Base-by-base conservation (phyloP, 306 rosid species). In the Prunus campanulata region DNA sequence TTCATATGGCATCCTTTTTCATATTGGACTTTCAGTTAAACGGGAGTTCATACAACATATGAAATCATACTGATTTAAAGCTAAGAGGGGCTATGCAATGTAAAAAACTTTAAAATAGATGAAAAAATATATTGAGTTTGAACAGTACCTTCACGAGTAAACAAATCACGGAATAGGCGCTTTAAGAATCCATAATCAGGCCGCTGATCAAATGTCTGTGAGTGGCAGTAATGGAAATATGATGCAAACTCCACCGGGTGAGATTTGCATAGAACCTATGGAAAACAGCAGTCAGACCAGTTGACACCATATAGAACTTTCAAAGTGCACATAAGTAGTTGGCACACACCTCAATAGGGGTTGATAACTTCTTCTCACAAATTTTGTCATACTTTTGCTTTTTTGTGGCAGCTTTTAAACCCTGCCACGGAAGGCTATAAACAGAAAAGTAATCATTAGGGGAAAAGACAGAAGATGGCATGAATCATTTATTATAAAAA, bases 161-260 rank as follows among this genome's bases (percentile, higher is more conserved):
- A 92, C 81, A 88, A 82, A 66, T 95, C 97, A 59, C 93, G 93
- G 86, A 92, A 90, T 39, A 95, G 85, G 51, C 99, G 93, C 81
- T 90, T 95, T 82, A 95, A 90, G 87, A 95, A 95, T 72, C 96
- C 99, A 88, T 95, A 95, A 86, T 95, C 99, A 80, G 97, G 99
- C 66, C 97, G 87, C 83, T 95, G 99, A 77, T 95, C 99, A 72
- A 95, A 95, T 61, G 92, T 88, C 87, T 92, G 77, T 54, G 97
- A 88, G 84, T 92, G 97, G 75, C 97, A 95, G 81, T 95, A 95
- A 81, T 95, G 97, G 52, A 95, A 89, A 88, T 95, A 95, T 52
- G 99, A 95, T 30, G 99, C 97, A 62, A 95, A 95, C 87, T 95
- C 97, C 81, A 88, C 97, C 1, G 99, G 92, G 39, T 89, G 97